Base-by-base conservation (phyloP, 257 asterid species). In the Forsythia viridissima region DNA sequence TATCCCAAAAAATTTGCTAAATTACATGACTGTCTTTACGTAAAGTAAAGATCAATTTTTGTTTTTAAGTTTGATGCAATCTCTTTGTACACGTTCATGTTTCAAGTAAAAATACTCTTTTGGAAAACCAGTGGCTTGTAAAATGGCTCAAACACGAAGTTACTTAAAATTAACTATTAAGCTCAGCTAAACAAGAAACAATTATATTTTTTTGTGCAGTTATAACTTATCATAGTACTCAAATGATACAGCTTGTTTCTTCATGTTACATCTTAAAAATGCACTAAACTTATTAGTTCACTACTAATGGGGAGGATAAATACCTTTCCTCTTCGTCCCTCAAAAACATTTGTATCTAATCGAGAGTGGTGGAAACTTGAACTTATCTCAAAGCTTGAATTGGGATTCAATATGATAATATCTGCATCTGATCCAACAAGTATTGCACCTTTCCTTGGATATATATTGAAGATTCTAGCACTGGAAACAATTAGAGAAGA, bases 371-470 rank as follows among this genome's bases (percentile, higher is more conserved):
- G 99, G 69, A 91, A 83, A 40, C 80, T 88, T 30, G 97, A 84
- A 85, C 93, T 87, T 73, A 95, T 92, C 86, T 86, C 86, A 73
- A 95, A 95, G 82, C 91, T 92, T 6, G 98, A 81, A 81, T 95
- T 92, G 36, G 99, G 98, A 84, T 93, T 93, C 48, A 96, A 81
- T 84, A 96, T 87, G 82, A 96, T 96, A 75, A 96, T 83, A 76
- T 96, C 99, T 16, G 99, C 99, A 82, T 93, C 99, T 41, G 98
- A 95, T 21, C 99, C 98, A 18, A 88, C 89, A 70, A 92, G 89
- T 78, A 96, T 88, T 38, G 99, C 99, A 5, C 99, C 98, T 85
- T 96, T 93, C 74, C 90, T 92, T 41, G 99, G 99, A 85, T 92
- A 96, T 73, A 96, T 89, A 86, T 96, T 96, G 94, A 93, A 96